Percentiles rank a stretch among this genome's conserved stretches.
Conservation (phyloP, 2,329 filamentous ascomycete species). For the Phaeosphaeria sp. region DNA sequence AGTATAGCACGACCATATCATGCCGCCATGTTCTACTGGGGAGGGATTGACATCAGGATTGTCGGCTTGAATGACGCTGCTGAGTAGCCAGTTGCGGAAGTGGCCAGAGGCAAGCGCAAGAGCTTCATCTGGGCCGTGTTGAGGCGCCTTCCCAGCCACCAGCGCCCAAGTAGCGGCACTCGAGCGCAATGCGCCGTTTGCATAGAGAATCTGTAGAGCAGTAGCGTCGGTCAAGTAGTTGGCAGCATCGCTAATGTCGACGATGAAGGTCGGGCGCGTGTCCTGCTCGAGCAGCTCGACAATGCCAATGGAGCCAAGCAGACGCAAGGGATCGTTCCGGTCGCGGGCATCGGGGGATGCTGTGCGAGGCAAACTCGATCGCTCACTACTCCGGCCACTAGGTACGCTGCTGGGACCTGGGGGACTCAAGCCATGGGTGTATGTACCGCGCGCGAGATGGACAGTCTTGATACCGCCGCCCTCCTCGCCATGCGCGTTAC, state of each 20-base stretch:
- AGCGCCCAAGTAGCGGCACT: constrained; percentile 63
- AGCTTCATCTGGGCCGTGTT: constrained; percentile 45
- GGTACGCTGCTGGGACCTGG: constrained; percentile 56
- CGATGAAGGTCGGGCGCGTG: constrained; percentile 75
- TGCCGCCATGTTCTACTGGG: constrained; percentile 65
- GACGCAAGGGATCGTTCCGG: constrained; percentile 58
- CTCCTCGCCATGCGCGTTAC: constrained; percentile 58
- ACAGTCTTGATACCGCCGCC: constrained; percentile 57
- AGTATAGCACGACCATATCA: constrained; percentile 74
- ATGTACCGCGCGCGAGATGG: constrained; percentile 58
- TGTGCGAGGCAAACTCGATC: constrained; percentile 57
- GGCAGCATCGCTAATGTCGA: constrained; percentile 68
- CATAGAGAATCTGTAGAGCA: constrained; percentile 68
- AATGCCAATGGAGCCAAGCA: constrained; percentile 70
- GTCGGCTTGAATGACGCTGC: constrained; percentile 60
- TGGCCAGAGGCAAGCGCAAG: constrained; percentile 42
- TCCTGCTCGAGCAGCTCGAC: constrained; percentile 79
- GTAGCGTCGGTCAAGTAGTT: constrained; percentile 57
- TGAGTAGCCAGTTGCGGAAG: constrained; percentile 75
- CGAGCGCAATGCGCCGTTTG: constrained; percentile 70
- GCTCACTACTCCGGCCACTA: constrained; percentile 61
- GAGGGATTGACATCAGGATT: constrained; percentile 58
- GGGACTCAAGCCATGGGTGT: constrained; percentile 49
- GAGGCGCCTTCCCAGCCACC: constrained; percentile 56
- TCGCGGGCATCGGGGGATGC: constrained; percentile 60